These are phyloP conservation scores for Plasmodium relictum DNA, from an alignment of 169 alveolate species.

Conservation along the genomic window DNA sequence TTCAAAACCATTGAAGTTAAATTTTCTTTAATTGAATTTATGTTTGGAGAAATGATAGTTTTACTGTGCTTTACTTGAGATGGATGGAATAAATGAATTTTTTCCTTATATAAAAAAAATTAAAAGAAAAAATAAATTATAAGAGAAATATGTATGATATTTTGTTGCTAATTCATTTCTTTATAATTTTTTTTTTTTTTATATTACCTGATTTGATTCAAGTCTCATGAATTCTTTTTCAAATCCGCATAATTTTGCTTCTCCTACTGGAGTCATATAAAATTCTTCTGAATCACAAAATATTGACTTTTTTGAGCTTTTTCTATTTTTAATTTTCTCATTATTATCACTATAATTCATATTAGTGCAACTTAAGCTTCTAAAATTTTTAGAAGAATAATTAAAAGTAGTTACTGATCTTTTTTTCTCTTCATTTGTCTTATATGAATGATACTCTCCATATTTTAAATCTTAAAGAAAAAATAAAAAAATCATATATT, in stretches of 20 bases:
- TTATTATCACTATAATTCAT: not conserved
- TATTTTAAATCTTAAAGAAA: not conserved
- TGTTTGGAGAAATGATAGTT: slow-evolving; percentile 5
- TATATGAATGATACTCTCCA: not conserved
- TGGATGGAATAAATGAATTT: not conserved
- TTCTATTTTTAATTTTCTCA: not conserved
- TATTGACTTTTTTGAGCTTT: not conserved
- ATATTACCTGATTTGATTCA: slow-evolving; percentile 38
- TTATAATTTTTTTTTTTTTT: not conserved
- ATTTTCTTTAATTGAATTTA: slow-evolving; percentile 6
- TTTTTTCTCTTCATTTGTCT: not conserved
- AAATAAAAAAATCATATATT: not conserved
- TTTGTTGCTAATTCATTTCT: not conserved
- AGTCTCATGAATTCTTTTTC: slow-evolving; percentile 7
- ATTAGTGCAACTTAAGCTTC: not conserved
- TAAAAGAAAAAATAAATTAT: not conserved
- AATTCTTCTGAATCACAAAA: not conserved
- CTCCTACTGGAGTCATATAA: slow-evolving; percentile 6
- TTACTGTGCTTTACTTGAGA: slow-evolving; percentile 7
- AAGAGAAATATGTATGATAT: not conserved
- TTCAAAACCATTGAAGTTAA: slow-evolving; percentile 22
- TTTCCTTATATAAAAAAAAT: not conserved
- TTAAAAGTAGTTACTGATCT: not conserved
- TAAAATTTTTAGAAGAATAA: not conserved
- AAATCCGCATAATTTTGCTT: slow-evolving; percentile 2